Evolutionary conservation across 352 stramenopile genomes (phyloP).

Genomic region (Globisporangium nunn): DNA sequence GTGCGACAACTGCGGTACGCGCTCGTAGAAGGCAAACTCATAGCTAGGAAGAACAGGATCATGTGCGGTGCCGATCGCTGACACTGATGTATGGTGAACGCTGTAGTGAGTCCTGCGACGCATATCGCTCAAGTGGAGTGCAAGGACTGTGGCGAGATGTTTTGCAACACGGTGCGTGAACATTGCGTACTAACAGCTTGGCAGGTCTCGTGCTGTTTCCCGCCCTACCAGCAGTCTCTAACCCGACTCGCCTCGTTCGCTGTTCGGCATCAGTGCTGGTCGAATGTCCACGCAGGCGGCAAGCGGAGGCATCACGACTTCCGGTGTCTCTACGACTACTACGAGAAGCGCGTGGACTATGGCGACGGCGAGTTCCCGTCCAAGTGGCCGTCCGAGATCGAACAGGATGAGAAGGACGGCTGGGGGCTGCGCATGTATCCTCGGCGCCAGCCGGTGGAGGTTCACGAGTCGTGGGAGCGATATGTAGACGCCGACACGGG

Average conservation of each 20-base stretch:
- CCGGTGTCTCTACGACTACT: slow-evolving; percentile 88
- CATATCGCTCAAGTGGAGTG: slow-evolving; percentile 81
- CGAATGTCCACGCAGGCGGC: slow-evolving; percentile 82
- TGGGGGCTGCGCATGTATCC: slow-evolving; percentile 64
- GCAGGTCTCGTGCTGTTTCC: neutral
- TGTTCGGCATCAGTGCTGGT: slow-evolving; percentile 54
- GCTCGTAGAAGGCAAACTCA: no score
- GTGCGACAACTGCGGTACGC: slow-evolving; percentile 87
- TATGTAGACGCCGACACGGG: slow-evolving; percentile 41
- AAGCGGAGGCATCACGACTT: slow-evolving; percentile 77
- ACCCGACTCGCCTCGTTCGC: neutral
- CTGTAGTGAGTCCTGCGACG: slow-evolving; percentile 12
- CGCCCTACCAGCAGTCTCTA: neutral
- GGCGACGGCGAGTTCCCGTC: slow-evolving; percentile 87
- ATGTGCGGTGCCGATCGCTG: neutral
- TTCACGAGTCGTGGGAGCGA: slow-evolving; percentile 43
- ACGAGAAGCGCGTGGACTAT: slow-evolving; percentile 89
- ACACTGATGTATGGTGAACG: neutral
- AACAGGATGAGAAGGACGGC: slow-evolving; percentile 81
- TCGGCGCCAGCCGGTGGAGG: slow-evolving; percentile 32
- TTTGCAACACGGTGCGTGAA: slow-evolving; percentile 59
- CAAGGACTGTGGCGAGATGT: slow-evolving; percentile 84
- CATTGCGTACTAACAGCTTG: neutral
- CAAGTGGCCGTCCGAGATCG: slow-evolving; percentile 85
- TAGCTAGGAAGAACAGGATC: no score